Conservation (phyloP, 108 stramenopile genomes). For the Nitzschia inconspicua region DNA sequence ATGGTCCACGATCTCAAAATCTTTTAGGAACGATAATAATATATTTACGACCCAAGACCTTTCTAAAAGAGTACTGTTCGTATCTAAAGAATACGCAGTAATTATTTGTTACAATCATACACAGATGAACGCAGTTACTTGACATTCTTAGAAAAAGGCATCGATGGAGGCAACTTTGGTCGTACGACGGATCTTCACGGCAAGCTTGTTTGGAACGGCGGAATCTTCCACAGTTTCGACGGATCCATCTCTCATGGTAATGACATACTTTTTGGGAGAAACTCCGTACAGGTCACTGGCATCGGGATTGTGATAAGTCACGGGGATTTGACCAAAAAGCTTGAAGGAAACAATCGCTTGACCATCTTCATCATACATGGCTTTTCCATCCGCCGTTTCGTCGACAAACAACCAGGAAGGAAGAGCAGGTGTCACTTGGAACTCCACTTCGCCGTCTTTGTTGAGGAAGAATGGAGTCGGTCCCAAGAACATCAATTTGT, state of each 20-base stretch:
- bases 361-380: conserved; percentile 72
- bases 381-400: conserved; percentile 37
- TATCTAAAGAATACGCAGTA: too few species aligned
- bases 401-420: conserved; percentile 90
- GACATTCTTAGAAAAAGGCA: conserved; percentile 75
- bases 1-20: too few species aligned
- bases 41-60: too few species aligned
- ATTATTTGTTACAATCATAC: too few species aligned
- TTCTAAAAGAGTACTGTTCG: too few species aligned
- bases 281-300: conserved; percentile 70
- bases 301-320: conserved; percentile 91
- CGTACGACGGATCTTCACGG: conserved; percentile 72
- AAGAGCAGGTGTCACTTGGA: conserved; percentile 85
- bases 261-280: conserved; percentile 68
- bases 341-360: conserved; percentile 79
- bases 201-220: conserved; percentile 58
- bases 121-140: too few species aligned
- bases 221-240: conserved; percentile 53
- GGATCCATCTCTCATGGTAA: conserved; percentile 74
- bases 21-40: too few species aligned
- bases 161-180: conserved; percentile 70
- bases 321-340: conserved; percentile 83
- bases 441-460: conserved; percentile 67
- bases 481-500: conserved; percentile 92
- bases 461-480: conserved; percentile 73